phyloP scores from a whole-genome alignment of 768 basidiomycete genomes.

The Piloderma croceum region DNA sequence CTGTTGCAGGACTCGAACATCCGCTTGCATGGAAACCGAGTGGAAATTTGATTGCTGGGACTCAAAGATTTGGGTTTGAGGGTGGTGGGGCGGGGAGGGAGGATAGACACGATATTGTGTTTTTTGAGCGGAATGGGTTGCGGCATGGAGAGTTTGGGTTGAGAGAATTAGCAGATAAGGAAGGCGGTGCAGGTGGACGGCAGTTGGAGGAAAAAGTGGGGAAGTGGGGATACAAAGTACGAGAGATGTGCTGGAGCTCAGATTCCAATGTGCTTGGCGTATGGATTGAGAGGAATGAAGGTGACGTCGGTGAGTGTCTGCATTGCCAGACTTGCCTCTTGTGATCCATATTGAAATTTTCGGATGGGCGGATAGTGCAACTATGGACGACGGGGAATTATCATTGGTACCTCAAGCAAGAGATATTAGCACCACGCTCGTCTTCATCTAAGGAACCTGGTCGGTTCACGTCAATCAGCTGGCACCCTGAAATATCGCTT shows the following conservation, averaged over 20 bases:
- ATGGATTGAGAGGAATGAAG: constrained; percentile 68
- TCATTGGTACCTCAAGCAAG: constrained; percentile 96
- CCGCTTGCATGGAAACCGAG: constrained; percentile 79
- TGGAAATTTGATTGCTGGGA: constrained; percentile 77
- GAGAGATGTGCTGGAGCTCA: constrained; percentile 78
- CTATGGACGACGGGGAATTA: constrained; percentile 94
- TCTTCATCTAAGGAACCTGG: constrained; percentile 24
- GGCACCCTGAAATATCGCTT: constrained; percentile 83
- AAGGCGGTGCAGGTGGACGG: constrained; percentile 11
- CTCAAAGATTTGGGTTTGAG: constrained; percentile 77
- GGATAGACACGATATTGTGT: constrained; percentile 78
- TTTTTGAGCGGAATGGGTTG: constrained; percentile 94
- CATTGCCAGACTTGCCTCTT: background rate
- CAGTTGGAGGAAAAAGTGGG: constrained; percentile 28
- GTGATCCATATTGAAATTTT: constrained; percentile 4
- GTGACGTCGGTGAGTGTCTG: constrained; percentile 62
- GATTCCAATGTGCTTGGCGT: constrained; percentile 82
- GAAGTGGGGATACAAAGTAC: constrained; percentile 66
- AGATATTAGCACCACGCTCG: constrained; percentile 49
- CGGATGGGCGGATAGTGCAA: constrained; percentile 55
- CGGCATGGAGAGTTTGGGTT: constrained; percentile 85
- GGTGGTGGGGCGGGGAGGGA: constrained; percentile 62
- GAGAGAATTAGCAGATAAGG: constrained; percentile 6
- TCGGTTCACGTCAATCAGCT: constrained; percentile 68
- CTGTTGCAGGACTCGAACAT: constrained; percentile 78